These are phyloP conservation scores for Kluyveromyces aestuarii DNA, from an alignment of 805 yeast species.

Conservation along the genomic window DNA sequence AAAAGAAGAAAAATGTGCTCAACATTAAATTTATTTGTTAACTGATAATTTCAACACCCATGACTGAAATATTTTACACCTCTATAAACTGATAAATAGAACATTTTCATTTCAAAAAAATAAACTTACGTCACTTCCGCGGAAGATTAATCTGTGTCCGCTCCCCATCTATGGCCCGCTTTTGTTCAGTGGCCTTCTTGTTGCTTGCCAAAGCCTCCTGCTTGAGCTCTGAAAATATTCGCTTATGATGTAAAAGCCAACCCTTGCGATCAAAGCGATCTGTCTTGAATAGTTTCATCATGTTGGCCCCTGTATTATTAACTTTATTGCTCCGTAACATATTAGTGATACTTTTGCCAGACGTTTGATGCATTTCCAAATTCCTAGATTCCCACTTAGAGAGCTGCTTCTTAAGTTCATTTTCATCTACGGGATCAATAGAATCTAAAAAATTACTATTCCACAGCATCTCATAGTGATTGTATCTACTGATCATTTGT, in stretches of 20 bases:
- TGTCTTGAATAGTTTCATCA: constrained; percentile 30
- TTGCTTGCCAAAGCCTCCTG: constrained; percentile 29
- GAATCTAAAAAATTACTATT: constrained; percentile 72
- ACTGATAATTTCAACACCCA: too few species aligned
- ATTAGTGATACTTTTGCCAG: constrained; percentile 15
- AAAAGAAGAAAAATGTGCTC: too few species aligned
- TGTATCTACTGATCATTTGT: constrained; percentile 61
- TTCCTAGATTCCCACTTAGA: constrained; percentile 54
- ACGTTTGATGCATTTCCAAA: constrained; percentile 10
- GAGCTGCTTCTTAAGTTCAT: constrained; percentile 46
- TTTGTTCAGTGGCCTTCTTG: constrained; percentile 5
- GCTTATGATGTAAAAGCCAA: constrained; percentile 35
- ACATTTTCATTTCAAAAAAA: background rate
- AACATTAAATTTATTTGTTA: too few species aligned
- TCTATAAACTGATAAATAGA: background rate
- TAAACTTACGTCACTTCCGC: background rate
- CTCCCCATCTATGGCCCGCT: background rate
- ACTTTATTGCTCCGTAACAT: constrained; percentile 33
- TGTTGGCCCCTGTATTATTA: constrained; percentile 30
- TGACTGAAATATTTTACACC: too few species aligned
- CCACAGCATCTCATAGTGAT: constrained; percentile 67
- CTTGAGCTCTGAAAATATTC: constrained; percentile 33
- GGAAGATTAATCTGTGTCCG: too few species aligned
- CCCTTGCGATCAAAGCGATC: constrained; percentile 38
- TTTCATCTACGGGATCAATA: constrained; percentile 49